phyloP scores from a whole-genome alignment of 1,284 basidiomycete species.

The Moesziomyces sp. region DNA sequence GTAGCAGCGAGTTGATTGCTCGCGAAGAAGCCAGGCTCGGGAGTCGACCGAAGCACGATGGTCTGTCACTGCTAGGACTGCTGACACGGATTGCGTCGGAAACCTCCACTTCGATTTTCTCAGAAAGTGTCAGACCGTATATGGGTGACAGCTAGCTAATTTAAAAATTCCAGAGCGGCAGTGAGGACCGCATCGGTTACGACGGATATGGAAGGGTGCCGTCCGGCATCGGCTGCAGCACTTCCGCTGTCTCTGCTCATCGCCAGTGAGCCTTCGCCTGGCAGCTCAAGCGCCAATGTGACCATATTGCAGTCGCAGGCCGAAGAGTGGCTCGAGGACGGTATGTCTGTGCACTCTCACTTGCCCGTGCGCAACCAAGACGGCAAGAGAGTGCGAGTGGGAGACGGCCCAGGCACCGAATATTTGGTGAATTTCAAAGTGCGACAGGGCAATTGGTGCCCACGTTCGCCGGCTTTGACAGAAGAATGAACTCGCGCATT shows the following conservation, averaged over 20 bases:
- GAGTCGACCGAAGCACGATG: too few species aligned
- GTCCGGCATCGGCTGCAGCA: background rate
- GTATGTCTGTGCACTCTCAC: background rate
- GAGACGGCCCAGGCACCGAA: too few species aligned
- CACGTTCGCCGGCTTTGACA: background rate
- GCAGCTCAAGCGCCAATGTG: too few species aligned
- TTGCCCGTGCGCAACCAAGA: background rate
- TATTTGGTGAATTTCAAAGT: background rate
- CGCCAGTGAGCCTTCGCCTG: too few species aligned
- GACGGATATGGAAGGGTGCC: background rate
- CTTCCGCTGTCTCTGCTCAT: background rate
- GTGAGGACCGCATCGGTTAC: background rate
- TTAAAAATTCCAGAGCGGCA: background rate
- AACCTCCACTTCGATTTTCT: background rate
- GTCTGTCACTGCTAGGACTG: too few species aligned
- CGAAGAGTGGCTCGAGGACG: background rate
- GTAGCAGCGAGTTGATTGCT: too few species aligned
- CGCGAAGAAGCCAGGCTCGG: too few species aligned
- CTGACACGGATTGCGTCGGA: too few species aligned
- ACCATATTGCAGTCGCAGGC: too few species aligned
- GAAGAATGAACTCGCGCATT: too few species aligned
- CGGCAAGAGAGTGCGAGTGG: background rate
- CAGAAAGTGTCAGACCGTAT: background rate
- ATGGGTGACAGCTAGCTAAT: background rate
- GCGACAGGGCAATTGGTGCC: background rate